Conservation (phyloP, 495 filamentous ascomycete genomes). For the Neurospora sp. region DNA sequence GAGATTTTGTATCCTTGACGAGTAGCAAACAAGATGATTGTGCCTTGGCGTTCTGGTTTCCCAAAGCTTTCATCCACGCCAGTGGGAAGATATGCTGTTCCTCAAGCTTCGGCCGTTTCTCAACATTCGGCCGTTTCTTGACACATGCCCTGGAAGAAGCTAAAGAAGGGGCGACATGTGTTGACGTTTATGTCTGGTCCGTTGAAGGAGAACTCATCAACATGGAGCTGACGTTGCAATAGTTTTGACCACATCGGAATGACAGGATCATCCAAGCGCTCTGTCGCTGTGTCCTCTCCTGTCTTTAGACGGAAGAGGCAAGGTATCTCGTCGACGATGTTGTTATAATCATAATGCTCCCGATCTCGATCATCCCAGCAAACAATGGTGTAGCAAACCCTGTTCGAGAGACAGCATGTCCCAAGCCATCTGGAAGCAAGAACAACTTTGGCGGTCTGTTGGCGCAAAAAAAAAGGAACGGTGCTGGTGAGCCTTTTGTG, state of each 20-base stretch:
- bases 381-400: background rate
- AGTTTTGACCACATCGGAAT: background rate
- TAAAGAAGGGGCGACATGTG: background rate
- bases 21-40: background rate
- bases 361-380: background rate
- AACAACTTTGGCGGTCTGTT: background rate
- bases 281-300: background rate
- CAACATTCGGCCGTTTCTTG: background rate
- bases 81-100: background rate
- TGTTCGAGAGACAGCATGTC: background rate
- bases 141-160: background rate
- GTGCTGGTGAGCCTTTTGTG: background rate
- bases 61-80: background rate
- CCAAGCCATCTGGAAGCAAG: background rate
- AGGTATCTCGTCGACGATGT: background rate
- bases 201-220: background rate
- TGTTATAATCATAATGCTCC: background rate
- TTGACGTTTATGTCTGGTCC: background rate
- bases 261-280: background rate
- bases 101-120: background rate
- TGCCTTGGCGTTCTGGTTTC: background rate
- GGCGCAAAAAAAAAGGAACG: background rate
- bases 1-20: background rate
- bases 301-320: background rate
- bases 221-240: background rate